Percentiles rank a stretch among this genome's conserved stretches.
Conservation (phyloP, 2,329 filamentous ascomycete species). For the Penicillium sp. region DNA sequence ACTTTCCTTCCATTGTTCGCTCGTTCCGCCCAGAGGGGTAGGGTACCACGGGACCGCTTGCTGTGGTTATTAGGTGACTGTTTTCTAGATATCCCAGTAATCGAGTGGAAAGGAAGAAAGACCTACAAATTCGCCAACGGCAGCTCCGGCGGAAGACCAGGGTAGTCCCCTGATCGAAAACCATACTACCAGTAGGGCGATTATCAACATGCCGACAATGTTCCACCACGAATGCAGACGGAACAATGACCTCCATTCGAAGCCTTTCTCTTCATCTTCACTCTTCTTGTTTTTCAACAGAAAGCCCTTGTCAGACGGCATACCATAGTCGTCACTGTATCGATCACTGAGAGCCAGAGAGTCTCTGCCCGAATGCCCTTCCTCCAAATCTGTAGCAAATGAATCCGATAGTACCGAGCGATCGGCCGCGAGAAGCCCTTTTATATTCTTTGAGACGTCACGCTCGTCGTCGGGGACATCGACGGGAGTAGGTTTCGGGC, state of each 20-base stretch:
- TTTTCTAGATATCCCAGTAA: background rate
- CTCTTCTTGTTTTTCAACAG: background rate
- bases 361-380: conserved; percentile 9
- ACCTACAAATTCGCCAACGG: conserved; percentile 14
- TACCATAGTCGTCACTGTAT: conserved; percentile 18
- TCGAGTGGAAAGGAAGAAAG: background rate
- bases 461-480: conserved; percentile 10
- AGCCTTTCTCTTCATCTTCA: background rate
- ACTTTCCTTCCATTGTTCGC: conserved; percentile 67
- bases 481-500: background rate
- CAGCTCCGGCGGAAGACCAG: background rate
- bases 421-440: conserved; percentile 15
- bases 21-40: conserved; percentile 70
- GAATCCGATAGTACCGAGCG: conserved; percentile 13
- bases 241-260: conserved; percentile 8
- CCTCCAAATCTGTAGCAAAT: conserved; percentile 21
- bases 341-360: conserved; percentile 8
- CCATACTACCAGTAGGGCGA: conserved; percentile 18
- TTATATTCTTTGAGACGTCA: conserved; percentile 17
- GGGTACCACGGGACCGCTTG: conserved; percentile 74
- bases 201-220: conserved; percentile 4
- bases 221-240: conserved; percentile 21
- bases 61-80: conserved; percentile 16
- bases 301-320: conserved; percentile 9
- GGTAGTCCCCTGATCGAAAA: conserved; percentile 15